phyloP scores from a whole-genome alignment of 2,329 filamentous ascomycete species.

The Arthrobotrys conoides region DNA sequence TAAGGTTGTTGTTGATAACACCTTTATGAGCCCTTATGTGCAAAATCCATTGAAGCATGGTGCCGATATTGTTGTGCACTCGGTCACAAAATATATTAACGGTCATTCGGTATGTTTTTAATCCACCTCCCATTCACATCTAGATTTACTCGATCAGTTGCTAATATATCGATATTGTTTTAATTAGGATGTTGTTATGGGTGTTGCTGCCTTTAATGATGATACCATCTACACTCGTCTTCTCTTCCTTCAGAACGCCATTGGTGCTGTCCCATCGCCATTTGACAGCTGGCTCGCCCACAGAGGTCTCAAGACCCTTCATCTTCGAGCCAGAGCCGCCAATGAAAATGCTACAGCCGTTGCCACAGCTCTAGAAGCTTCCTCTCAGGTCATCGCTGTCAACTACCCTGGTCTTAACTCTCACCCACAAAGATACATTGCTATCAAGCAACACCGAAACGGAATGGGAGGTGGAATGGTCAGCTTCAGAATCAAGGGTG shows the following conservation, averaged over 20 bases:
- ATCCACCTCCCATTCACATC: constrained; percentile 24
- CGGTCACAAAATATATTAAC: constrained; percentile 99
- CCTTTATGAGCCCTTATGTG: constrained; percentile 94
- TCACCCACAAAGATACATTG: constrained; percentile 87
- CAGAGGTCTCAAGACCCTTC: constrained; percentile 94
- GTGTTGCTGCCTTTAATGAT: constrained; percentile 93
- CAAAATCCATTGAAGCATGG: constrained; percentile 96
- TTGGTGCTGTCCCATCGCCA: constrained; percentile 91
- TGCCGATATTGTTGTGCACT: constrained; percentile 96
- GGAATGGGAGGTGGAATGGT: constrained; percentile 98
- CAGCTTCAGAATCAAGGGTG: constrained; percentile 92
- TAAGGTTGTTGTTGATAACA: constrained; percentile 98
- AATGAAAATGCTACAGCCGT: constrained; percentile 84
- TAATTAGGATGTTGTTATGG: constrained; percentile 91
- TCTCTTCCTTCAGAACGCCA: constrained; percentile 95
- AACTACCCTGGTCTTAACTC: constrained; percentile 95
- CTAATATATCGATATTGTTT: background rate
- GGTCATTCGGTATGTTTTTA: constrained; percentile 76
- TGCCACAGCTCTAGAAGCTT: constrained; percentile 81
- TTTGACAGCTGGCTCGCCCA: constrained; percentile 99
- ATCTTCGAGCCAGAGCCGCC: constrained; percentile 89
- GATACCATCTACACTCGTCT: constrained; percentile 82
- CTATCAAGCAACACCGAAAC: constrained; percentile 90
- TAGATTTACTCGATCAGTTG: constrained; percentile 28
- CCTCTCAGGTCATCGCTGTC: constrained; percentile 85